Evolutionary conservation across 257 asterid genomes (phyloP).

Genomic region (Solanum piurae): DNA sequence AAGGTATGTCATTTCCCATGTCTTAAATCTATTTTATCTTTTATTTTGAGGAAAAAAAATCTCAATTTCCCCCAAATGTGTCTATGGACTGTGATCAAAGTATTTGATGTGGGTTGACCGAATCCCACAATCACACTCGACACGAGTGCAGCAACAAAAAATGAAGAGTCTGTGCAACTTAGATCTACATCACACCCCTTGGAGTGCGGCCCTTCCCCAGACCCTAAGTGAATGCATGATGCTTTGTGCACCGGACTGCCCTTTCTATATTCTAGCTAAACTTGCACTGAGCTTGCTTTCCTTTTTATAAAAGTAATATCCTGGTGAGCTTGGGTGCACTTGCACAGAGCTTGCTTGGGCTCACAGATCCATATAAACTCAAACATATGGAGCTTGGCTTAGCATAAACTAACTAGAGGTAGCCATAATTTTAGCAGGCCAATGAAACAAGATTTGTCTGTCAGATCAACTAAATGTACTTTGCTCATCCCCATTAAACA

Average conservation of each 20-base stretch:
- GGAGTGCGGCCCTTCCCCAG: background rate
- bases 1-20: background rate
- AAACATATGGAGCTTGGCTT: background rate
- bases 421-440: background rate
- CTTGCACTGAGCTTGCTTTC: background rate
- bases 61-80: background rate
- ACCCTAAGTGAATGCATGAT: background rate
- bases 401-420: background rate
- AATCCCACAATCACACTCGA: background rate
- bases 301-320: background rate
- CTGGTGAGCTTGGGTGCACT: background rate
- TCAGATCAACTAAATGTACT: background rate
- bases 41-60: background rate
- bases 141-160: background rate
- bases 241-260: background rate
- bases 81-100: background rate
- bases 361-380: background rate
- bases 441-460: background rate
- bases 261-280: background rate
- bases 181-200: background rate
- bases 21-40: background rate
- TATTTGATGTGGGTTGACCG: background rate
- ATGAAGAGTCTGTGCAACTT: background rate
- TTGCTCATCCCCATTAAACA: background rate
- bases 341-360: background rate